Base-by-base conservation (phyloP, 2,329 filamentous ascomycete species). In the Knufia fluminis region DNA sequence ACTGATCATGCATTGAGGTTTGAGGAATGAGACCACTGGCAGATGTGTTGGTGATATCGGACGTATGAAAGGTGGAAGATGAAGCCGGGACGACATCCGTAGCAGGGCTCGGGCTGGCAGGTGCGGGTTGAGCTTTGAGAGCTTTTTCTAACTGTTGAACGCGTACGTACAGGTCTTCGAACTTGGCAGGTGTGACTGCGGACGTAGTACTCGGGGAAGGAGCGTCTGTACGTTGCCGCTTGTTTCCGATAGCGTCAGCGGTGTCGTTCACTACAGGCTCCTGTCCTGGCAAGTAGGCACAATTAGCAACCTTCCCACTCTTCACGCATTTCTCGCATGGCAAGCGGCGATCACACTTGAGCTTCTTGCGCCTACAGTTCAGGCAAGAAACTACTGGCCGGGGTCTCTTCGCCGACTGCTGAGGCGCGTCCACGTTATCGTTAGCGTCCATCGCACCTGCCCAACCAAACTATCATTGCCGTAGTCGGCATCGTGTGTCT, bases 311-410 rank as follows among this genome's bases (percentile, higher is more conserved):
- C 4, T 50, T 47, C 20, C 56, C 54, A 26, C 50, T 48, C 47
- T 71, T 67, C 39, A 66, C 63, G 58, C 74, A 77, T 56, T 76
- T 75, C 32, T 66, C 67, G 56, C 74, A 77, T 19, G 73, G 73
- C 49, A 73, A 67, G 41, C 68, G 65, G 59, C 76, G 76, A 62
- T 76, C 71, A 64, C 74, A 77, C 61, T 73, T 75, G 49, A 77
- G 71, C 59, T 77, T 77, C 47, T 74, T 67, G 46, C 64, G 63
- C 14, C 69, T 57, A 55, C 69, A 72, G 16, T 67, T 70, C 12
- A 71, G 65, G 53, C 69, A 71, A 19, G 67, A 70, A 4, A 49
- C 52, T 8, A 59, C 54, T 4, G 58, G 58, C n/a, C 57, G 47
- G 16, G 57, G 54, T 46, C 57, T 51, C 35, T 55, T 58, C 4